Percentiles rank a stretch among this genome's conserved stretches.
Evolutionary conservation across 2,329 filamentous ascomycete genomes (phyloP).

Genomic region (Trichoderma asperellum): DNA sequence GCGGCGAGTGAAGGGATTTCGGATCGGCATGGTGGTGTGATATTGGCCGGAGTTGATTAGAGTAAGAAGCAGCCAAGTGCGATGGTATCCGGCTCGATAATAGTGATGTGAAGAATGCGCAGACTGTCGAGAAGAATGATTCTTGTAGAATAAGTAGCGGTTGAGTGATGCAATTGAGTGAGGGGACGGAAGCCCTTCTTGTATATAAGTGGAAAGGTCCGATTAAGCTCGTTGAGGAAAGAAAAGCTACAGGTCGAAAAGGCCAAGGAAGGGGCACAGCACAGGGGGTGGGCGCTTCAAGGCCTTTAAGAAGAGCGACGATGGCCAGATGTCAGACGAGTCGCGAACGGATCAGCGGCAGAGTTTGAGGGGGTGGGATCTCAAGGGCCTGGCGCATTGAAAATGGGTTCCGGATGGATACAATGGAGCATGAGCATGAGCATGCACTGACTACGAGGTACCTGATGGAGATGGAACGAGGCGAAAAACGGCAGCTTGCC

Average conservation of each 20-base stretch:
- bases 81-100: neutral
- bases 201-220: slow-evolving; percentile 2
- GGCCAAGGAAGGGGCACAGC: slow-evolving; percentile 19
- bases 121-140: slow-evolving; percentile 7
- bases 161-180: slow-evolving; percentile 14
- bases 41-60: neutral
- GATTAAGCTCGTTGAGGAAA: slow-evolving; percentile 13
- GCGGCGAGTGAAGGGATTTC: slow-evolving; percentile 71
- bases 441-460: neutral
- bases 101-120: neutral
- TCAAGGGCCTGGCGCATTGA: slow-evolving; percentile 1
- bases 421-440: neutral
- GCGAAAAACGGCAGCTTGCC: slow-evolving; percentile 1
- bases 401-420: neutral
- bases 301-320: neutral
- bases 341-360: slow-evolving; percentile 17
- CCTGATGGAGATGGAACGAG: slow-evolving; percentile 12
- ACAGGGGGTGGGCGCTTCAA: neutral
- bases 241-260: neutral
- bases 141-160: neutral
- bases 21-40: slow-evolving; percentile 62
- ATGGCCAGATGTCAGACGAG: slow-evolving; percentile 25
- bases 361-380: neutral
- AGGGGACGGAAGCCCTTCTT: neutral
- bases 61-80: neutral